These are phyloP conservation scores for Lenzites betulinus DNA, from an alignment of 768 basidiomycete species.

Conservation along the genomic window DNA sequence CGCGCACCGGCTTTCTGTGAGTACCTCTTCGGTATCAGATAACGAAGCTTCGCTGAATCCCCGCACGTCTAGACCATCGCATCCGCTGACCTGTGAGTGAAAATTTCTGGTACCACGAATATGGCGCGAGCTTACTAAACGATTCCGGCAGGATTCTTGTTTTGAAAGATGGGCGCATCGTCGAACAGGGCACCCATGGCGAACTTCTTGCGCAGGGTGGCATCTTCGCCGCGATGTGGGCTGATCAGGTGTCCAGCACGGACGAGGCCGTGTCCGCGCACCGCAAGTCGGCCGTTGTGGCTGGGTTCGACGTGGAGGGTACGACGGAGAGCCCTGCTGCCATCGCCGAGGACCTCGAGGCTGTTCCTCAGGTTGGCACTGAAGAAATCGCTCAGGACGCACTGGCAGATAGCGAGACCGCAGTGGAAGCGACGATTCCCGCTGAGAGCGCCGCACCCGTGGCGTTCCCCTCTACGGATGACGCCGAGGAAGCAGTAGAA, in stretches of 20 bases:
- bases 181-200: constrained; percentile 79
- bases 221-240: constrained; percentile 86
- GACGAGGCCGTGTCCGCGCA: constrained; percentile 49
- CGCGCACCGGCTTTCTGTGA: constrained; percentile 75
- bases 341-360: constrained; percentile 9
- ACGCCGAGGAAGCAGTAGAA: constrained; percentile 16
- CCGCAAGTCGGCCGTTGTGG: constrained; percentile 40
- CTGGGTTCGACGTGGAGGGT: constrained; percentile 46
- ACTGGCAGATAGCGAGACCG: constrained; percentile 23
- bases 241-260: constrained; percentile 72
- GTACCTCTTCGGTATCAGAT: constrained; percentile 31
- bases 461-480: constrained; percentile 22
- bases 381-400: constrained; percentile 32
- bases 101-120: background rate
- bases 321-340: constrained; percentile 10
- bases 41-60: constrained; percentile 2
- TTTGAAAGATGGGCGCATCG: constrained; percentile 85
- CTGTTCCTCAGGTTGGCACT: constrained; percentile 18
- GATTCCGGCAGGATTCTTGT: constrained; percentile 71
- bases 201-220: constrained; percentile 75
- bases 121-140: background rate
- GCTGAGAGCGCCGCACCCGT: constrained; percentile 2
- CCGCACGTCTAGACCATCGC: constrained; percentile 48
- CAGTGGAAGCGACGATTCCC: constrained; percentile 11
- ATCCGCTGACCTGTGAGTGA: constrained; percentile 50